These are phyloP conservation scores for Xeromyces bisporus DNA, from an alignment of 495 filamentous ascomycete species.

Conservation along the genomic window DNA sequence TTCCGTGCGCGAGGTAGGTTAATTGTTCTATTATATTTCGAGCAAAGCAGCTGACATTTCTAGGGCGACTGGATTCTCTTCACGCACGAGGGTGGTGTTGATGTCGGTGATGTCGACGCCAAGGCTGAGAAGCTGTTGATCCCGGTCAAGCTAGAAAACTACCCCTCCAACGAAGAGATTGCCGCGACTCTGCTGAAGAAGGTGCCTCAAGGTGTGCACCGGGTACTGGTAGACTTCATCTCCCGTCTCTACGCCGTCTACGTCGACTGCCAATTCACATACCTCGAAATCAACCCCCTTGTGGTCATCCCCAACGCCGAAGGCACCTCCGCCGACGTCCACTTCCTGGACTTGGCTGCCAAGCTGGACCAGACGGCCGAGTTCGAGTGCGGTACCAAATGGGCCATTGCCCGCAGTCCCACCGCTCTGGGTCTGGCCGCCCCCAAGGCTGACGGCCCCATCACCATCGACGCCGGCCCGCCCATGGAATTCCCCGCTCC, in stretches of 20 bases:
- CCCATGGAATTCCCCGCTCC: conserved; percentile 98
- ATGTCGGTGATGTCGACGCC: conserved; percentile 96
- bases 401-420: conserved; percentile 85
- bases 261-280: conserved; percentile 99
- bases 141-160: conserved; percentile 86
- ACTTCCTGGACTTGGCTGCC: conserved; percentile 96
- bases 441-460: conserved; percentile 44
- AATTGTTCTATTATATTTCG: conserved; percentile 2
- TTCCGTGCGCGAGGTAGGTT: conserved; percentile 73
- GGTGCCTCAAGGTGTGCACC: conserved; percentile 89
- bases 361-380: conserved; percentile 99
- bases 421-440: conserved; percentile 65
- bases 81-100: conserved; percentile 97
- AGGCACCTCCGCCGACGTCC: conserved; percentile 78
- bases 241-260: conserved; percentile 89
- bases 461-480: conserved; percentile 90
- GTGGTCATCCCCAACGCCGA: conserved; percentile 93
- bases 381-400: conserved; percentile 98
- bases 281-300: conserved; percentile 98
- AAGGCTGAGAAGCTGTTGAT: conserved; percentile 98
- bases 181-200: conserved; percentile 71
- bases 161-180: conserved; percentile 90
- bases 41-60: conserved; percentile 3
- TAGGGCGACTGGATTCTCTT: conserved; percentile 99
- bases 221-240: conserved; percentile 97